Conservation (phyloP, 164 flowering plant species). For the Tetracentron sinense region DNA sequence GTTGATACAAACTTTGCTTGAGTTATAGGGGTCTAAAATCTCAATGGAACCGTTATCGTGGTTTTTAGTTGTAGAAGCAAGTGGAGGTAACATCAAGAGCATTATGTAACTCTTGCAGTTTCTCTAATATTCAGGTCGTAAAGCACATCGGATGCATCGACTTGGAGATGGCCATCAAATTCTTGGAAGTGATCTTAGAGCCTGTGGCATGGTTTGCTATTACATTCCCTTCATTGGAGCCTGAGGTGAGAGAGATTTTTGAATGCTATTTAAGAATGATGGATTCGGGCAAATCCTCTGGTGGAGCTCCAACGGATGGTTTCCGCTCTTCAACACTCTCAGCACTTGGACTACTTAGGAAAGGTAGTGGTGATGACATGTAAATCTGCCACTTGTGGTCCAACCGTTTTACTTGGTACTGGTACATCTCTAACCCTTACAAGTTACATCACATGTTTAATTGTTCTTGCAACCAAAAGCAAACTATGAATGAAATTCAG, state of each 20-base stretch:
- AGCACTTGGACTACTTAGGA: conserved; percentile 3
- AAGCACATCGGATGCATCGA: conserved; percentile 1
- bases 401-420: no score
- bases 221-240: conserved; percentile 6
- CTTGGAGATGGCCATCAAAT: neutral
- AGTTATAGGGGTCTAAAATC: neutral
- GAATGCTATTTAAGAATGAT: conserved; percentile 2
- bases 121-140: neutral
- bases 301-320: neutral
- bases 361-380: neutral
- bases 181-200: conserved; percentile 1
- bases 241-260: conserved; percentile 2
- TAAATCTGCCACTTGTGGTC: no score
- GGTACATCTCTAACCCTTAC: no score
- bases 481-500: no score
- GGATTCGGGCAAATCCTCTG: neutral
- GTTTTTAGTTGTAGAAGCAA: neutral
- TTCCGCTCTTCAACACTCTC: conserved; percentile 2
- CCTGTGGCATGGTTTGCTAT: conserved; percentile 9
- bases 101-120: neutral
- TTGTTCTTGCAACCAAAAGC: no score
- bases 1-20: no score
- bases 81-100: neutral
- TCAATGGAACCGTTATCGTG: neutral
- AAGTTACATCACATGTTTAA: no score